Conservation (phyloP, 169 alveolate species). For the Plasmodium sp. region DNA sequence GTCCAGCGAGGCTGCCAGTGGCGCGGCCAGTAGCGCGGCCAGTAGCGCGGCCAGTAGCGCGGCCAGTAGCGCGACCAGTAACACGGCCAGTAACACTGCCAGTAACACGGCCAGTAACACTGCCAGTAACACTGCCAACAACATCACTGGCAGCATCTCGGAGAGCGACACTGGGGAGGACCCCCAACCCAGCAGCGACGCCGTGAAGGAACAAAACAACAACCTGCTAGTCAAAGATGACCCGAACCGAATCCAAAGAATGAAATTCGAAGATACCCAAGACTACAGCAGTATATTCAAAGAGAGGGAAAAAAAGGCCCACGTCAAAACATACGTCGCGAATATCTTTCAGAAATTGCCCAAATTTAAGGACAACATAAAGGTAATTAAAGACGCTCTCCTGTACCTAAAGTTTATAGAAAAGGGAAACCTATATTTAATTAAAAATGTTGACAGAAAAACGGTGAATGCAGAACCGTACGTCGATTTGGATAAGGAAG, state of each 20-base stretch:
- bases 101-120: neutral
- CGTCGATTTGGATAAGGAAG: constrained; percentile 30
- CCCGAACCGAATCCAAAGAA: constrained; percentile 63
- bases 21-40: neutral
- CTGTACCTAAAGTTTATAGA: constrained; percentile 65
- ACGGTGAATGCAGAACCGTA: constrained; percentile 63
- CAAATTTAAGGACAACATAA: constrained; percentile 50
- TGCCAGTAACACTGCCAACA: too few relatives aligned
- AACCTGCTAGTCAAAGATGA: constrained; percentile 56
- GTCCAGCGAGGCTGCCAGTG: neutral
- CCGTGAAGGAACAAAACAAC: neutral
- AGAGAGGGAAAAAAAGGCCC: constrained; percentile 50
- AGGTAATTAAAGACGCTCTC: constrained; percentile 67
- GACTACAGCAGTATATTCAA: constrained; percentile 53
- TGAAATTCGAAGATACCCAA: constrained; percentile 30
- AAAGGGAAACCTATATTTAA: constrained; percentile 66
- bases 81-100: neutral
- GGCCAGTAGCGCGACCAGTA: neutral
- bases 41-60: neutral
- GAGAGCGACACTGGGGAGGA: neutral
- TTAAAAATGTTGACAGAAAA: constrained; percentile 44
- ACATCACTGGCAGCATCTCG: neutral
- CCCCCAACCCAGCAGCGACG: constrained; percentile 10
- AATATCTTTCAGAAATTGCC: constrained; percentile 58
- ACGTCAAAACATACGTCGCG: constrained; percentile 38